Base-by-base conservation (phyloP, 1,139 yeast species). In the Candida frijolesensis region DNA sequence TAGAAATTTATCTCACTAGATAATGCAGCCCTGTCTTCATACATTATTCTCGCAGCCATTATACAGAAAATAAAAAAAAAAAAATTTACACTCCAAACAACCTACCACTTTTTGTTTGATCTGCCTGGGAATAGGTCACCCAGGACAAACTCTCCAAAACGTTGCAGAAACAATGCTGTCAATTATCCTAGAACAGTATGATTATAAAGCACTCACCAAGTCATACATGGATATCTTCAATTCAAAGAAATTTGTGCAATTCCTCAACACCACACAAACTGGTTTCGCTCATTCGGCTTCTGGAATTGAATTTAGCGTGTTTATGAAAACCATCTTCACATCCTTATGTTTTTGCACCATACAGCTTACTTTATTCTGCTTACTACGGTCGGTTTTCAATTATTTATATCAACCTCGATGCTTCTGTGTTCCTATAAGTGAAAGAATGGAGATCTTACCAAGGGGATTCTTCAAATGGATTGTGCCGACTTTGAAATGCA, bases 391-490 rank as follows among this genome's bases (percentile, higher is more conserved):
- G 1, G 68, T 69, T 6, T 72, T 81, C 54, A 76, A 70, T 46
- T 61, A 70, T 25, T 62, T 86, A 18, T 86, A 86, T 59, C 88
- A 84, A 57, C 86, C 87, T 2, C 66, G 84, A 46, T 67, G 78
- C 49, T 76, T 64, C 56, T 79, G 68, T 51, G 76, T 72, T 6
- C 79, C 78, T 1, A 64, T 63, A 1, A 62, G 62, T 25, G 76
- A 72, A 51, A 66, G 76, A 54, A 66, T 71, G 58, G 70, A 68
- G 11, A 72, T 71, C 2, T 56, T 74, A 16, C 72, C 75, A 4
- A 64, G 66, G 34, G 78, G 79, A 0, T 65, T 78, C 25, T 67
- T 82, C 33, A 68, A 71, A 4, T 83, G 87, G 87, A 57, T 82
- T 0, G 39, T 61, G 3, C 81, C 82, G 0, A 70, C 79, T 0